Evolutionary conservation across 371 early-diverging fungal genomes (phyloP).

Genomic region (Aphelidium insulamus): DNA sequence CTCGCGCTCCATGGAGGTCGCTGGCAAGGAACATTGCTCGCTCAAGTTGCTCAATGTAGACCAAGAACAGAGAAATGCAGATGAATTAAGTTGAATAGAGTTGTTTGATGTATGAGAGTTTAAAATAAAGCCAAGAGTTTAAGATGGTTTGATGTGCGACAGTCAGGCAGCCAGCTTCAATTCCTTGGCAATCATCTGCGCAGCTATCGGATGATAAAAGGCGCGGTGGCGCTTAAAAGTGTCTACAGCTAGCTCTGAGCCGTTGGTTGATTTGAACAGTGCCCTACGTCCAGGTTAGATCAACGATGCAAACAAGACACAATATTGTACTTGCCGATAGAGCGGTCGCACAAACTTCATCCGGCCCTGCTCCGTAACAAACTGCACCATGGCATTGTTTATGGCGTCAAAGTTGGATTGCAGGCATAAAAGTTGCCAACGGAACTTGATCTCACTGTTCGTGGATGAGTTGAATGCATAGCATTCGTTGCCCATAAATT

Average conservation of each 20-base stretch:
- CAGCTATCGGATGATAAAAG: slow-evolving; percentile 90
- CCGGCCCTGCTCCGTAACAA: slow-evolving; percentile 68
- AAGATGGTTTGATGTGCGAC: too few relatives aligned
- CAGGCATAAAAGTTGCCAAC: slow-evolving; percentile 68
- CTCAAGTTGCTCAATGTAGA: too few relatives aligned
- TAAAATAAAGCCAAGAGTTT: too few relatives aligned
- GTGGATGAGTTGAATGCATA: slow-evolving; percentile 41
- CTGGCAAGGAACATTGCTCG: too few relatives aligned
- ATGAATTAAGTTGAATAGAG: too few relatives aligned
- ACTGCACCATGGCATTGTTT: slow-evolving; percentile 44
- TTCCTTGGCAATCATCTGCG: slow-evolving; percentile 55
- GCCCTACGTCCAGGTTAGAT: slow-evolving; percentile 8
- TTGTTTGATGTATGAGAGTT: too few relatives aligned
- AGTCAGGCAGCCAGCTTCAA: slow-evolving; percentile 32
- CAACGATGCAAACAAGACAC: slow-evolving; percentile 4
- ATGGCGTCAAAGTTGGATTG: slow-evolving; percentile 48
- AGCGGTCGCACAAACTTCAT: slow-evolving; percentile 85
- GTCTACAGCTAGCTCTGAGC: slow-evolving; percentile 44
- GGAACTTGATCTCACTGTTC: slow-evolving; percentile 69
- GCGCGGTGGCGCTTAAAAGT: slow-evolving; percentile 49
- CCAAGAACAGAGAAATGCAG: too few relatives aligned
- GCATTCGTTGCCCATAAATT: slow-evolving; percentile 38
- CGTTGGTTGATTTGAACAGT: slow-evolving; percentile 34
- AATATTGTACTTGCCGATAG: slow-evolving; percentile 20
- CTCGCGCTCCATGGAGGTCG: too few relatives aligned